Conservation (phyloP, 306 rosid species). For the Astragalus glycyphyllos region DNA sequence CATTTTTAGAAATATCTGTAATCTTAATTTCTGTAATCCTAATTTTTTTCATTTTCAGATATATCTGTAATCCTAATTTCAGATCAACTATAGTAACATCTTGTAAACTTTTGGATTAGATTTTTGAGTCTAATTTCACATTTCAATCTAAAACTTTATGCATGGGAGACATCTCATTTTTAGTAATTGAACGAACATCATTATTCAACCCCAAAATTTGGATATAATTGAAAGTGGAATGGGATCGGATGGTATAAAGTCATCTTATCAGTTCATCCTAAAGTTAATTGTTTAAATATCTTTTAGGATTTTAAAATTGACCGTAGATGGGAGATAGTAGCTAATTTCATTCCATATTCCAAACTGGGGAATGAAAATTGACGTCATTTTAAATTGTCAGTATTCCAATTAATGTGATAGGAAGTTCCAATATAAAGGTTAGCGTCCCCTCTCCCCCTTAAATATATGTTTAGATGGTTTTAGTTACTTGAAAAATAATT, state of each 20-base stretch:
- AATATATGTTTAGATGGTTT: background rate
- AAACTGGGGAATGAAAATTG: background rate
- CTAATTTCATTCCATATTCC: background rate
- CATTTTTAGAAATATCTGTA: background rate
- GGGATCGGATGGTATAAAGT: too few relatives aligned
- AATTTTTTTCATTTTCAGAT: background rate
- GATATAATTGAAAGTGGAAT: background rate
- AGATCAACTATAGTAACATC: background rate
- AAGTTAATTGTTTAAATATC: background rate
- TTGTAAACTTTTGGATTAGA: background rate
- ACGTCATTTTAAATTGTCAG: too few relatives aligned
- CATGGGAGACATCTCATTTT: background rate
- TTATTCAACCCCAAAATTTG: background rate
- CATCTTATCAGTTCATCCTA: too few relatives aligned
- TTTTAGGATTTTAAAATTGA: too few relatives aligned
- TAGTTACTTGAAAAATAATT: conserved; percentile 7
- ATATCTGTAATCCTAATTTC: background rate
- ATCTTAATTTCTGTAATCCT: background rate
- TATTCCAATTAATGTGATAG: too few relatives aligned
- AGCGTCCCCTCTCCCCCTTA: conserved; percentile 11
- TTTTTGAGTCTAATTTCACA: background rate
- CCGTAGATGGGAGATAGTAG: background rate
- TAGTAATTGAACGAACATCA: background rate
- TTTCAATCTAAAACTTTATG: background rate
- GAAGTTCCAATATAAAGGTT: conserved; percentile 69